Evolutionary conservation across 108 stramenopile genomes (phyloP), one percentile per base, ranked within the genome.

Genomic region (Nitzschia sp.): DNA sequence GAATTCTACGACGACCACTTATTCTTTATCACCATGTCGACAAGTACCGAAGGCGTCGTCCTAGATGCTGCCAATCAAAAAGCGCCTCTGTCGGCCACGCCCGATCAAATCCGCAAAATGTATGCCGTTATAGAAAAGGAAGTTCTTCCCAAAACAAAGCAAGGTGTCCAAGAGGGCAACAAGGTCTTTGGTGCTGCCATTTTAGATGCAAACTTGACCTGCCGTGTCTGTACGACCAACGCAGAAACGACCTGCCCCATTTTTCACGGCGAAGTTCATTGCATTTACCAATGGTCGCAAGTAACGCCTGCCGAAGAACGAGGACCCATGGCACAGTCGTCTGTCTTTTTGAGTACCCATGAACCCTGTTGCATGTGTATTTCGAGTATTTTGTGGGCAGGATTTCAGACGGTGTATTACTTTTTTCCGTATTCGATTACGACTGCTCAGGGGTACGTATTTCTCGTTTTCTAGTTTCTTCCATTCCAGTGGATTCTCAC

Each of bases 281-380:
- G 65, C 24, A 85, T 85, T 45, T 67, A 70, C 51, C 49, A 72
- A 19, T 85, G 80, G 80, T 72, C 65, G 28, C 61, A 79, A 55
- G 53, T 46, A 30, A 71, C 69, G 31, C 72, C 71, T n/a, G 64
- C 79, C 2, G 30, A 59, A 24, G 69, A 80, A 46, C 57, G 80
- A 13, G 79, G 82, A 17, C 77, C 82, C 18, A 55, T 45, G 47
- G 80, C 85, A 13, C 68, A 82, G 26, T 59, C 63, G 21, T 56
- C 58, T 21, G 53, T 80, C 23, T 86, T 82, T 54, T 46, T 86
- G 2, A 36, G 76, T 38, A 86, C 85, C 15, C 85, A 86, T 51
- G 85, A 86, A 63, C 85, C 85, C 2, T 86, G 85, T 72, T 81
- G 79, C 54, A 81, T 86, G 81, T 86, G 85, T 65, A 72, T 86